Evolutionary conservation across 139 green algal genomes (phyloP), one percentile per base, ranked within the genome.

Genomic region (Chlamydomonas incerta): DNA sequence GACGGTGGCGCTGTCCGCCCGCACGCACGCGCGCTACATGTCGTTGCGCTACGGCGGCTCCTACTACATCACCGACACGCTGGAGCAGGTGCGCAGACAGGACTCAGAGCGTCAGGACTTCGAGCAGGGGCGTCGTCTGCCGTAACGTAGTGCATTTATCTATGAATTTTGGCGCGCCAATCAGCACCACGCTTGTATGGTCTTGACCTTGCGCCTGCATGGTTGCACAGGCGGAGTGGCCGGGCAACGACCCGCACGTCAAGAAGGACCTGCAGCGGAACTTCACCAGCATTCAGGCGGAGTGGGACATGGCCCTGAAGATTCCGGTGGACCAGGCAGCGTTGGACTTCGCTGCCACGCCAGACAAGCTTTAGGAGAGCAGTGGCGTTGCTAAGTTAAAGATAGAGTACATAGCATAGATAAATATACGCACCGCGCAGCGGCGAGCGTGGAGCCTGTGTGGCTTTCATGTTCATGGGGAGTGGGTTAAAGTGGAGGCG

Each of bases 51-150:
- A 71, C 34, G 67, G 68, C 35, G 80, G 80, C 21, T 35, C 68
- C 15, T 86, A 60, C 80, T 86, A 86, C 80, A 62, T 86, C 52
- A 86, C 80, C n/a, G 80, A 86, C 41, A 46, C 50, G 5, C 21
- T 86, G 15, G n/a, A 70, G 55, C 80, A 67, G 79, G 79, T 85
- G 34, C 18, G 72, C 1, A 20, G 4, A n/a, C n/a, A n/a, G n/a
- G n/a, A n/a, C n/a, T n/a, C n/a, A n/a, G n/a, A n/a, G n/a, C n/a
- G 52, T 58, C 13, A 15, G 52, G 52, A 13, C 13, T 58, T 58
- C 52, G 52, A 58, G 52, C 13, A 58, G 52, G 13, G 52, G n/a
- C n/a, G n/a, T n/a, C n/a, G n/a, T n/a, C n/a, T n/a, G n/a, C n/a
- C n/a, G n/a, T n/a, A n/a, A n/a, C n/a, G n/a, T n/a, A n/a, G n/a